Evolutionary conservation across 345 rosid genomes (phyloP).

Genomic region (Gossypium thurberi): DNA sequence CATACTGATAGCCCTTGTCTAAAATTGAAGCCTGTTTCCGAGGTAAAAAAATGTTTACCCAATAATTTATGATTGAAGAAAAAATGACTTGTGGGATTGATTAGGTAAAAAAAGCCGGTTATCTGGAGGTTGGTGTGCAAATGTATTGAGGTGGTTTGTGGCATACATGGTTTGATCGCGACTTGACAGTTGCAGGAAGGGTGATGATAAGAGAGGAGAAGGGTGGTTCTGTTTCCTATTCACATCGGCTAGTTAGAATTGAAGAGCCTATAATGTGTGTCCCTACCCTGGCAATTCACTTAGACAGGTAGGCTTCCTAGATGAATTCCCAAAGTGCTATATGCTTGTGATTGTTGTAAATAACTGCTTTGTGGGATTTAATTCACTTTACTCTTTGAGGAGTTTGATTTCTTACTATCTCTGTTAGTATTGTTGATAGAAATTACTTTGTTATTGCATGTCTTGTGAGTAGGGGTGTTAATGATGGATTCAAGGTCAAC

Average conservation of each 20-base stretch:
- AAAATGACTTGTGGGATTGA: constrained; percentile 16
- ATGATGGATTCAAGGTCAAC: constrained; percentile 93
- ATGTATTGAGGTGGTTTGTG: constrained; percentile 90
- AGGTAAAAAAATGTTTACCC: constrained; percentile 32
- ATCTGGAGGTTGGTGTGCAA: constrained; percentile 87
- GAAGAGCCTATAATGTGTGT: constrained; percentile 85
- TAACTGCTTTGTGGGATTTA: not conserved
- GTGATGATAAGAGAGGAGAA: constrained; percentile 61
- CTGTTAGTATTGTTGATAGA: not conserved
- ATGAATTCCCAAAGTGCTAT: not conserved
- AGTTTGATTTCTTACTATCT: not conserved
- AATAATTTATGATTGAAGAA: not conserved
- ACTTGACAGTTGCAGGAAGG: constrained; percentile 89
- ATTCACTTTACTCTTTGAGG: constrained; percentile 2
- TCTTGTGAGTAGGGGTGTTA: constrained; percentile 51
- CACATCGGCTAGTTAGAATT: constrained; percentile 68
- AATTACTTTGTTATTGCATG: not conserved
- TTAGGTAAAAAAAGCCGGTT: constrained; percentile 74
- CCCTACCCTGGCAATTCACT: constrained; percentile 90
- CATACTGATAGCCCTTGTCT: constrained; percentile 97
- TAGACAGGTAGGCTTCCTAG: constrained; percentile 56
- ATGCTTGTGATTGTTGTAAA: not conserved
- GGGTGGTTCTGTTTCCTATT: constrained; percentile 47
- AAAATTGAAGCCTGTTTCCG: constrained; percentile 86
- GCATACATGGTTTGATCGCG: constrained; percentile 99